Conservation (phyloP, 2,329 filamentous ascomycete genomes). For the Aspergillus novofumigatus region DNA sequence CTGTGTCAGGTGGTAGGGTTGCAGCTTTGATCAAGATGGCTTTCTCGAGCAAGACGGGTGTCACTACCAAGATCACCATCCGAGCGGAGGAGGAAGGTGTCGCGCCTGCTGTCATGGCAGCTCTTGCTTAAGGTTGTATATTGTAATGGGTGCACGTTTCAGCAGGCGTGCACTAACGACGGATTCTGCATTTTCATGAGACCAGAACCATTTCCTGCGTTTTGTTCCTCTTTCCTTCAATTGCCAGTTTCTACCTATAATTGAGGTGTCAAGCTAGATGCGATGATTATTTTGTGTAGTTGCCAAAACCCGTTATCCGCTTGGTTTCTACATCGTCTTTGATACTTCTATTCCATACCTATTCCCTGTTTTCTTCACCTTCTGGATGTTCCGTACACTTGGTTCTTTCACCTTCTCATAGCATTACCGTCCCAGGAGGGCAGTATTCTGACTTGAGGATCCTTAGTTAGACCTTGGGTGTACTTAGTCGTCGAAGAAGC, state of each 20-base stretch:
- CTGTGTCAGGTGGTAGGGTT: conserved; percentile 82
- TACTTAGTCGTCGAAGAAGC: not conserved
- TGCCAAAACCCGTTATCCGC: conserved; percentile 8
- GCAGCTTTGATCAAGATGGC: conserved; percentile 89
- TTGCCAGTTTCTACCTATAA: conserved; percentile 13
- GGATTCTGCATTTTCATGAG: conserved; percentile 20
- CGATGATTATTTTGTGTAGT: conserved; percentile 19
- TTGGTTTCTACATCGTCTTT: not conserved
- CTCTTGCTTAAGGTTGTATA: conserved; percentile 62
- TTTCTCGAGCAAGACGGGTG: conserved; percentile 84
- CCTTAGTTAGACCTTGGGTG: not conserved
- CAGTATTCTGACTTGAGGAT: not conserved
- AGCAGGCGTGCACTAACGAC: conserved; percentile 14
- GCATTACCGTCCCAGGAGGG: not conserved
- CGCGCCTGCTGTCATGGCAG: conserved; percentile 76
- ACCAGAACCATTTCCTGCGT: conserved; percentile 15
- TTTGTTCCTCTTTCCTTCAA: conserved; percentile 8
- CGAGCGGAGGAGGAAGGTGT: conserved; percentile 91
- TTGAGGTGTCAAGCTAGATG: conserved; percentile 18
- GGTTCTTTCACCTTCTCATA: not conserved
- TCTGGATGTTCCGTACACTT: not conserved
- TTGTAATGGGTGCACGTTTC: conserved; percentile 14
- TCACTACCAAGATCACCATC: conserved; percentile 92
- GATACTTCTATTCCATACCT: not conserved
- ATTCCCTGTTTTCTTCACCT: not conserved